Evolutionary conservation across 352 stramenopile species (phyloP).

Genomic region (Pelagophyceae sp.): DNA sequence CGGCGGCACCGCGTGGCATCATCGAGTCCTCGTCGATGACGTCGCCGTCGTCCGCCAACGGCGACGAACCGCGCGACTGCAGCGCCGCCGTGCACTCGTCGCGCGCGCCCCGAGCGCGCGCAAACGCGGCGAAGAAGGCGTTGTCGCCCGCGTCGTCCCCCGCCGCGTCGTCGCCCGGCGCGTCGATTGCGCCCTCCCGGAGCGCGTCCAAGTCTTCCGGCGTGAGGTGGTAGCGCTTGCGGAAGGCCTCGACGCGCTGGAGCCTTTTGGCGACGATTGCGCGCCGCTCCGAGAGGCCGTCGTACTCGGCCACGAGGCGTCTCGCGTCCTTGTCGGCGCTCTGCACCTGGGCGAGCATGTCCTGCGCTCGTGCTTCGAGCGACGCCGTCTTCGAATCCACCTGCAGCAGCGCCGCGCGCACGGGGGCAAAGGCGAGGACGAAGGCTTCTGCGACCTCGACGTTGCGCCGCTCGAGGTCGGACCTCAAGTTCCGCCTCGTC

Average conservation of each 20-base stretch:
- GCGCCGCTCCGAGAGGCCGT: constrained; percentile 14
- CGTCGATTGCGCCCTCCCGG: not conserved
- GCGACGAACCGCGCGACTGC: not conserved
- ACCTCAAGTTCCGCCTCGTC: constrained; percentile 22
- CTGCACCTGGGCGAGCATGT: constrained; percentile 14
- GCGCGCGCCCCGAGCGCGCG: not conserved
- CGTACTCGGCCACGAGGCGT: constrained; percentile 16
- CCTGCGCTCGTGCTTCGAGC: not conserved
- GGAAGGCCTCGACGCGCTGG: not conserved
- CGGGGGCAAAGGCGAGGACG: constrained; percentile 21
- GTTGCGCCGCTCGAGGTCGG: constrained; percentile 21
- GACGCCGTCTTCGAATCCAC: not conserved
- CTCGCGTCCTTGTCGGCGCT: constrained; percentile 11
- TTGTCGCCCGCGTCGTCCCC: not conserved
- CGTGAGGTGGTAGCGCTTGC: not conserved
- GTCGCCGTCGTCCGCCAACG: not conserved
- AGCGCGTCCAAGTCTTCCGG: not conserved
- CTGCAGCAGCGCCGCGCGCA: not conserved
- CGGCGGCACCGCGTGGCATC: not conserved
- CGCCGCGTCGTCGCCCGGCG: not conserved
- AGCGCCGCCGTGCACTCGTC: not conserved
- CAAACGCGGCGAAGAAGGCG: constrained; percentile 12
- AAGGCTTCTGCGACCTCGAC: constrained; percentile 26
- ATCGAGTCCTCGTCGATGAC: not conserved
- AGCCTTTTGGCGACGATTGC: not conserved